phyloP scores from a whole-genome alignment of 2,329 filamentous ascomycete genomes.

The Cryphonectria radicalis region DNA sequence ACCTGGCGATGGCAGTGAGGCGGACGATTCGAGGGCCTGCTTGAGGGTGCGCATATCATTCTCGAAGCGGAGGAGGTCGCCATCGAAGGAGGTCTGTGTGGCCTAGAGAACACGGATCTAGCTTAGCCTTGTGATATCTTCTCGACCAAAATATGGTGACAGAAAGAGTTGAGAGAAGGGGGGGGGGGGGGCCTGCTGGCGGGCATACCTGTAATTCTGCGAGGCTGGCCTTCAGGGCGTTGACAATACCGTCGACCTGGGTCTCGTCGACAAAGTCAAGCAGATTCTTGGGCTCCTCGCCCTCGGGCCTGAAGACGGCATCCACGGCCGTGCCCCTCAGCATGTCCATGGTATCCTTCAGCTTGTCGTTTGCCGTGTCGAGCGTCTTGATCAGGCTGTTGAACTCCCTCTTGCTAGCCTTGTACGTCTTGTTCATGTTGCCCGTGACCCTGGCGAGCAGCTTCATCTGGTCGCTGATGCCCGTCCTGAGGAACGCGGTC shows the following conservation, averaged over 20 bases:
- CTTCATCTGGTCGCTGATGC: conserved; percentile 60
- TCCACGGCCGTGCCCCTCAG: conserved; percentile 69
- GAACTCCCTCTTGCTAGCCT: conserved; percentile 63
- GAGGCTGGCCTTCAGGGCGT: conserved; percentile 72
- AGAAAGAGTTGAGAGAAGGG: background rate
- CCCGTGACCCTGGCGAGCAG: conserved; percentile 57
- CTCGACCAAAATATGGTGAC: background rate
- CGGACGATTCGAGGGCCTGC: conserved; percentile 51
- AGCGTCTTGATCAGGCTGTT: conserved; percentile 65
- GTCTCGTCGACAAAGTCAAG: conserved; percentile 79
- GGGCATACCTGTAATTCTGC: conserved; percentile 65
- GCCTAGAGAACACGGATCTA: conserved; percentile 44
- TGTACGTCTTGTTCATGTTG: conserved; percentile 59
- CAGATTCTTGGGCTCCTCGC: conserved; percentile 64
- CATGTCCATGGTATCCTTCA: conserved; percentile 69
- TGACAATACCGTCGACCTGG: conserved; percentile 67
- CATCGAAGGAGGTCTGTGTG: conserved; percentile 74
- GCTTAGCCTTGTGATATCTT: background rate
- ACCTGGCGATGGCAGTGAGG: conserved; percentile 40
- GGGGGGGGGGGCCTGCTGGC: no score
- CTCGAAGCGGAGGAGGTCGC: conserved; percentile 76
- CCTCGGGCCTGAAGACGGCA: conserved; percentile 61
- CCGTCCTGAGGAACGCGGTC: conserved; percentile 67
- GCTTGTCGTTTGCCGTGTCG: conserved; percentile 66
- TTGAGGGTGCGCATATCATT: conserved; percentile 71